phyloP scores from a whole-genome alignment of 345 rosid genomes.

The Heritiera littoralis region DNA sequence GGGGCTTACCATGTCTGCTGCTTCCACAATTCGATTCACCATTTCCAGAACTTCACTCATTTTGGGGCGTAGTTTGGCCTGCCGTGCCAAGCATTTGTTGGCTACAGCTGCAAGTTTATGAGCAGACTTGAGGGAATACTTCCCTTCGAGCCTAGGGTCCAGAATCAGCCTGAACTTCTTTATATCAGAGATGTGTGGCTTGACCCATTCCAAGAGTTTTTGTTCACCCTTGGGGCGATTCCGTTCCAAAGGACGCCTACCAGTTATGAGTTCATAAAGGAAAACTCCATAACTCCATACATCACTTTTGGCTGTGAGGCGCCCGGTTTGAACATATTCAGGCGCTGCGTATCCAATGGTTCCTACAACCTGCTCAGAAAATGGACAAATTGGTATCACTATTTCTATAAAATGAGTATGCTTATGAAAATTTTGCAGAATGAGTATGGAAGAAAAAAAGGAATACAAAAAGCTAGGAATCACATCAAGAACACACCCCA shows the following conservation, averaged over 20 bases:
- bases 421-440: not conserved
- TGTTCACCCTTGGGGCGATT: constrained; percentile 86
- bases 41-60: constrained; percentile 78
- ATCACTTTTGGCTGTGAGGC: constrained; percentile 76
- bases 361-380: constrained; percentile 67
- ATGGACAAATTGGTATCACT: not conserved
- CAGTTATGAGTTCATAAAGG: constrained; percentile 88
- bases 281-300: constrained; percentile 94
- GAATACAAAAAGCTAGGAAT: too few species aligned
- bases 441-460: not conserved
- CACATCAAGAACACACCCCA: too few species aligned
- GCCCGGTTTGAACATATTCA: constrained; percentile 85
- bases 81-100: constrained; percentile 65
- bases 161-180: constrained; percentile 72
- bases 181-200: constrained; percentile 67
- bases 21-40: constrained; percentile 59
- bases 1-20: constrained; percentile 43
- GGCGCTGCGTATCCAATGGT: constrained; percentile 98
- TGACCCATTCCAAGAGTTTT: constrained; percentile 90
- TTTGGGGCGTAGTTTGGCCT: constrained; percentile 68
- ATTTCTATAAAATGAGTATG: constrained; percentile 4
- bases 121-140: constrained; percentile 60
- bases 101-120: constrained; percentile 80
- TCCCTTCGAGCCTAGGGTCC: constrained; percentile 83
- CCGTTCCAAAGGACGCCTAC: constrained; percentile 77